Base-by-base conservation (phyloP, 352 stramenopile species). In the Globisporangium ultimum region DNA sequence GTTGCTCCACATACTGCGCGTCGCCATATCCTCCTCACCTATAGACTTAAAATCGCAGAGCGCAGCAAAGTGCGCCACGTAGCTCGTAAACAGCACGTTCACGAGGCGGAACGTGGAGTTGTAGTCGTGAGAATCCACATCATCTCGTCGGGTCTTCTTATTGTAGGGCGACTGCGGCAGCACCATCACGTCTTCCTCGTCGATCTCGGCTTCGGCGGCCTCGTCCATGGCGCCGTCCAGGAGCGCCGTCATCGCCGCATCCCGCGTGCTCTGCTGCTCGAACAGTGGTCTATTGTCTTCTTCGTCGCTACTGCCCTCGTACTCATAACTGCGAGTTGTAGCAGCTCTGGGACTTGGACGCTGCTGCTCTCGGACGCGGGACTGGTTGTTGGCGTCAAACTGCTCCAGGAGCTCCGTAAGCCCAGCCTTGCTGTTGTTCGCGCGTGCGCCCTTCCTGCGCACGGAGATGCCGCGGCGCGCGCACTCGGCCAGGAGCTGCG, bases 1-100 rank as follows among this genome's bases (percentile, higher is more conserved):
- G 9, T 63, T 14, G 1, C 15, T 38, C 56, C 56, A 56, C 24
- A 63, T 6, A 12, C 48, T 22, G 6, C 40, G 15, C 11, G 20
- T 21, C 9, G 24, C 21, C 14, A n/a, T 24, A 18, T 22, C 24
- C 28, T 36, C 28, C 28, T 36, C 28, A 36, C 28, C 28, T 28
- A 10, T 7, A 24, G 22, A 20, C 24, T 21, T 28, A 7, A 18
- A 2, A 24, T 43, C 13, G 6, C 2, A 15, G 24, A 63, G 24
- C 57, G 51, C 57, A 17, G 34, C 38, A 13, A 63, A 63, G 2
- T 32, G 57, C 40, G 18, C n/a, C 14, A 12, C 10, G 15, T 45
- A 63, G 17, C 48, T 63, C 48, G 38, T 28, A 20, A 63, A 57
- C 15, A 62, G 34, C n/a, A 62, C 56, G 20, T 62, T 56, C 48